These are phyloP conservation scores for Leishmania gerbilli DNA, from an alignment of 208 protist genomes.

Conservation along the genomic window DNA sequence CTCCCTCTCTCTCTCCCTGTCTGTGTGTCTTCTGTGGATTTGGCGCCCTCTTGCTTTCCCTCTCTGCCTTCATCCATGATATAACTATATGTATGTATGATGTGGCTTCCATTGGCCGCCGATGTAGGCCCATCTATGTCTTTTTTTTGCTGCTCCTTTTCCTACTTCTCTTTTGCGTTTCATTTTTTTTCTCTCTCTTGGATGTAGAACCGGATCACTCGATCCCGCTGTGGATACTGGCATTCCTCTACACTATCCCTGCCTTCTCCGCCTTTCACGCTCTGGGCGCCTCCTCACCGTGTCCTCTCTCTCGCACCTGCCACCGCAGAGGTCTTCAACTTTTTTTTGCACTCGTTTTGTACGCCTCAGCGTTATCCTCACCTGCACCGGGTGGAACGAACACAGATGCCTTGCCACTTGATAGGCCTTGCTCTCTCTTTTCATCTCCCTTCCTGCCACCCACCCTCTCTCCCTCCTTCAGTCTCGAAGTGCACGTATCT, in stretches of 20 bases:
- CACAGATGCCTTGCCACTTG: background rate
- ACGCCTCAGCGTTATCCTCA: background rate
- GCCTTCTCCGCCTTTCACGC: background rate
- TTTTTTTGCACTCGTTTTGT: too few species aligned
- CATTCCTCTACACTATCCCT: background rate
- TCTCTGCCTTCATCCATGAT: background rate
- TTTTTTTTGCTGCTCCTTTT: background rate
- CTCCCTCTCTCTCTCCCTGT: background rate
- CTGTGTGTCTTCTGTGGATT: background rate
- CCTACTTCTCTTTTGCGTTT: background rate
- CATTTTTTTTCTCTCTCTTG: background rate
- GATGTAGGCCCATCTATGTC: background rate
- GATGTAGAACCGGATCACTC: background rate
- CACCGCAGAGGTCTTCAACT: too few species aligned
- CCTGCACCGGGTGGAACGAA: background rate
- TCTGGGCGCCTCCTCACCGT: background rate
- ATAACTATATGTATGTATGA: too few species aligned
- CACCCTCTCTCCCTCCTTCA: background rate
- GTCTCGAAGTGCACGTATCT: background rate
- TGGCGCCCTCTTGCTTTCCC: background rate
- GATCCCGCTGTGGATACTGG: background rate
- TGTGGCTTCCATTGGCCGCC: background rate
- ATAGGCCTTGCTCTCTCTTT: background rate
- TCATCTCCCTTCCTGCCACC: background rate
- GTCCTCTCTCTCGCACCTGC: background rate